A percentile compares a stretch with the other conserved stretches of the same genome.
phyloP scores from a whole-genome alignment of 768 basidiomycete genomes.

The Pleurotus tuber-regium region DNA sequence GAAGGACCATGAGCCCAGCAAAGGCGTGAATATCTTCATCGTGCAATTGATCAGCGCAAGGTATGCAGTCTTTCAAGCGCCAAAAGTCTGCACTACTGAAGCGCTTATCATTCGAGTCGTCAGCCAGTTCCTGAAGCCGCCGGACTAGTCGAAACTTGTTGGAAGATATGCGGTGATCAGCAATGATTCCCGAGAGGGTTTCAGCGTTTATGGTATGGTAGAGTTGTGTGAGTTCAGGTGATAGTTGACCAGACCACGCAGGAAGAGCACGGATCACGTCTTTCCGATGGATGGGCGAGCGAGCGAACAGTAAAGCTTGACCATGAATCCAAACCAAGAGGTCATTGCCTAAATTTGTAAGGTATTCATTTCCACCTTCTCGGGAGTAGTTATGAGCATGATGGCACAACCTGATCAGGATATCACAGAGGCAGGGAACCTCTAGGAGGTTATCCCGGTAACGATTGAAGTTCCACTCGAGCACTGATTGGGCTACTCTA shows the following conservation, averaged over 20 bases:
- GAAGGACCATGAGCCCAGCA: slow-evolving; percentile 55
- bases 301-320: slow-evolving; percentile 42
- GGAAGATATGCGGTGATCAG: slow-evolving; percentile 56
- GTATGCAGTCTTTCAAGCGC: slow-evolving; percentile 80
- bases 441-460: slow-evolving; percentile 40
- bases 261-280: slow-evolving; percentile 58
- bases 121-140: slow-evolving; percentile 51
- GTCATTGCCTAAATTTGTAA: slow-evolving; percentile 39
- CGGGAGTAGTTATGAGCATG: slow-evolving; percentile 53
- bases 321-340: slow-evolving; percentile 65
- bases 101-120: slow-evolving; percentile 35
- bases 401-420: slow-evolving; percentile 68
- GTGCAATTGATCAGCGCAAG: slow-evolving; percentile 48
- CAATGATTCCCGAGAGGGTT: slow-evolving; percentile 52
- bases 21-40: slow-evolving; percentile 74
- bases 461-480: slow-evolving; percentile 70
- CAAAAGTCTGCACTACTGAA: slow-evolving; percentile 73
- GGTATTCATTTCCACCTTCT: slow-evolving; percentile 23
- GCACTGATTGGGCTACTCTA: slow-evolving; percentile 67
- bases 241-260: slow-evolving; percentile 74
- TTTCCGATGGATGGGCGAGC: slow-evolving; percentile 30
- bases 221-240: slow-evolving; percentile 40
- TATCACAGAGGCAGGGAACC: slow-evolving; percentile 58
- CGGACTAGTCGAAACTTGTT: slow-evolving; percentile 80
- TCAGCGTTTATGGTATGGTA: slow-evolving; percentile 44